These are phyloP conservation scores for Fusarium sp. DNA, from an alignment of 2,329 filamentous ascomycete species.

Conservation along the genomic window DNA sequence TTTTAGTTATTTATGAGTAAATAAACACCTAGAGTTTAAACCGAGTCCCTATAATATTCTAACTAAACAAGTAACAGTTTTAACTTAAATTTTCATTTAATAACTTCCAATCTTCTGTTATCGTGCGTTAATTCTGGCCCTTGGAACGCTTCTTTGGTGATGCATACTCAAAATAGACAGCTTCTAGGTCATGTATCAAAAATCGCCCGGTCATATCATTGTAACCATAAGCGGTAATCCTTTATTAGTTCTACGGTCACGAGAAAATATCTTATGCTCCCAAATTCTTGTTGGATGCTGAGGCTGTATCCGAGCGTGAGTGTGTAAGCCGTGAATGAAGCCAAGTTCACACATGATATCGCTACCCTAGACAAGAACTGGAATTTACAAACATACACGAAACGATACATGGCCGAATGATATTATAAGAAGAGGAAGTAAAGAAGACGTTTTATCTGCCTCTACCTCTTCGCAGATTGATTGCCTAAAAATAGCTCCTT, in stretches of 20 bases:
- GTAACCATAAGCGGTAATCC: neutral
- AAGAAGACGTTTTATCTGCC: neutral
- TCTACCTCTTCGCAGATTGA: neutral
- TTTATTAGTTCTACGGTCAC: neutral
- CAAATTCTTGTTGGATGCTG: neutral
- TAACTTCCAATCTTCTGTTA: neutral
- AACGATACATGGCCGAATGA: neutral
- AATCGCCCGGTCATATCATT: neutral
- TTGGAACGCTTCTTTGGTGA: neutral
- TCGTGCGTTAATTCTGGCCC: neutral
- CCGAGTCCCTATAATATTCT: too few relatives aligned
- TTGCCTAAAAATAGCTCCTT: neutral
- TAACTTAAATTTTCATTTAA: neutral
- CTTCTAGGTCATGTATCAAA: neutral
- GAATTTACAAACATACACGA: neutral
- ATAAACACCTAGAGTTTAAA: neutral
- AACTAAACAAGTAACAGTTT: too few relatives aligned
- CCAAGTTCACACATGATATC: neutral
- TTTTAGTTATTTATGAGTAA: neutral
- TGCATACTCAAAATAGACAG: neutral
- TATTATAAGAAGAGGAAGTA: neutral
- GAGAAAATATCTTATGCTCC: neutral
- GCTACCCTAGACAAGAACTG: conserved; percentile 7
- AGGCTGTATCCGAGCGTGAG: conserved; percentile 2
- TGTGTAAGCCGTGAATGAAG: conserved; percentile 12